Evolutionary conservation across 257 asterid genomes (phyloP).

Genomic region (Jasminum sambac): DNA sequence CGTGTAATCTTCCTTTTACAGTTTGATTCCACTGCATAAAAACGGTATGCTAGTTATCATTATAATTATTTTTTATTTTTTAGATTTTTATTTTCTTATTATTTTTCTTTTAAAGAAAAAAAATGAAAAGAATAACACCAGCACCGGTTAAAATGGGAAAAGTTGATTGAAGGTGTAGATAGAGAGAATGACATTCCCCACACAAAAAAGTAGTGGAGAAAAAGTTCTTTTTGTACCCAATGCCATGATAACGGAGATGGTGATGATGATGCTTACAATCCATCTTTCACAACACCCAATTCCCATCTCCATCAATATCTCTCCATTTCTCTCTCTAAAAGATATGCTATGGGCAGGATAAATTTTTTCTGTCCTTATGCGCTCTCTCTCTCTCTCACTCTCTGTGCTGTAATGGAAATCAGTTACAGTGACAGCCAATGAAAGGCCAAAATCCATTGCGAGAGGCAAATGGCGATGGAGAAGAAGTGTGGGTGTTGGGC

Average conservation of each 20-base stretch:
- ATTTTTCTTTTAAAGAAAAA: no score
- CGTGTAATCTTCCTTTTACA: no score
- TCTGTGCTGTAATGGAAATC: constrained; percentile 21
- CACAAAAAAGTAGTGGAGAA: constrained; percentile 48
- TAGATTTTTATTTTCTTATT: no score
- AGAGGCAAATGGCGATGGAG: constrained; percentile 41
- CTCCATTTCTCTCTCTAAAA: constrained; percentile 21
- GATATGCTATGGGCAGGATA: constrained; percentile 38
- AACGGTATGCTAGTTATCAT: no score
- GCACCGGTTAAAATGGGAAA: not conserved
- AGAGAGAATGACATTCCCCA: constrained; percentile 42
- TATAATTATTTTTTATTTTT: no score
- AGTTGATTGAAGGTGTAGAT: constrained; percentile 9
- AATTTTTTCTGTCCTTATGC: constrained; percentile 28
- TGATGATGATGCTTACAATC: constrained; percentile 53
- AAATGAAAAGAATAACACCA: no score
- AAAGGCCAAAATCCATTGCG: constrained; percentile 25
- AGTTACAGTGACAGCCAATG: constrained; percentile 25
- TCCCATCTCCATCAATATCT: constrained; percentile 25
- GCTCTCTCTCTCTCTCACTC: constrained; percentile 16
- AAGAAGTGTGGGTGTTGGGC: constrained; percentile 86
- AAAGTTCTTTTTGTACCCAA: constrained; percentile 81
- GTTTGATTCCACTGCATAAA: no score
- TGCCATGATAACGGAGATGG: constrained; percentile 64
- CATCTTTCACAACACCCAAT: constrained; percentile 40